Percentiles rank a stretch among this genome's conserved stretches.
These are phyloP conservation scores for Leishmania aethiopica DNA, from an alignment of 208 protist genomes.

Conservation along the genomic window DNA sequence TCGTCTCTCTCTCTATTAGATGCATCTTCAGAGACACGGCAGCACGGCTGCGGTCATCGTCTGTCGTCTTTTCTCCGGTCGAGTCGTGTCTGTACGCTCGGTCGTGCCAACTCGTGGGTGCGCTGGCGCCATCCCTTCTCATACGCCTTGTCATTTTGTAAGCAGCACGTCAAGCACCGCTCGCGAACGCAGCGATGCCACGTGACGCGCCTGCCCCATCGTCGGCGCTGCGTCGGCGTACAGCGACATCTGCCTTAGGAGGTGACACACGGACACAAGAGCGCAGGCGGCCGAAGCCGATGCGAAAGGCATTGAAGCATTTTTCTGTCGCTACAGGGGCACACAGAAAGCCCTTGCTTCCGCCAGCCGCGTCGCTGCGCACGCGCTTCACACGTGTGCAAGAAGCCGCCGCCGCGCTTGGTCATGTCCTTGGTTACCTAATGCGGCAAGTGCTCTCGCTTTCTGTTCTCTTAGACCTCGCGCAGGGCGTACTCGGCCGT, in stretches of 20 bases:
- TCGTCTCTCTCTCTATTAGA: not conserved
- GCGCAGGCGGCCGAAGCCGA: not conserved
- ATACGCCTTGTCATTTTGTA: no score
- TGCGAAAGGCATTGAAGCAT: not conserved
- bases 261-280: not conserved
- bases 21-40: not conserved
- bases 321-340: not conserved
- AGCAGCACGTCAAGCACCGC: not conserved
- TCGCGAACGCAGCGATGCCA: slow-evolving; percentile 1
- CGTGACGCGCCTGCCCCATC: not conserved
- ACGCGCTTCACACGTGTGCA: not conserved
- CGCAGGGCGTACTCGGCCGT: slow-evolving; percentile 4
- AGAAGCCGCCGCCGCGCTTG: not conserved
- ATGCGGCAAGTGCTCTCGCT: slow-evolving; percentile 1
- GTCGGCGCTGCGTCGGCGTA: not conserved
- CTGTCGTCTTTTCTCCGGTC: not conserved
- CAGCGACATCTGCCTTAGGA: not conserved
- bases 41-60: not conserved
- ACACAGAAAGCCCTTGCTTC: not conserved
- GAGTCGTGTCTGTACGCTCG: not conserved
- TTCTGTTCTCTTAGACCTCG: not conserved
- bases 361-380: not conserved
- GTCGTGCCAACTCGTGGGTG: not conserved
- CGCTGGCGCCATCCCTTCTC: not conserved
- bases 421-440: not conserved